Conservation (phyloP, 805 yeast genomes). For the Saturnispora besseyi region DNA sequence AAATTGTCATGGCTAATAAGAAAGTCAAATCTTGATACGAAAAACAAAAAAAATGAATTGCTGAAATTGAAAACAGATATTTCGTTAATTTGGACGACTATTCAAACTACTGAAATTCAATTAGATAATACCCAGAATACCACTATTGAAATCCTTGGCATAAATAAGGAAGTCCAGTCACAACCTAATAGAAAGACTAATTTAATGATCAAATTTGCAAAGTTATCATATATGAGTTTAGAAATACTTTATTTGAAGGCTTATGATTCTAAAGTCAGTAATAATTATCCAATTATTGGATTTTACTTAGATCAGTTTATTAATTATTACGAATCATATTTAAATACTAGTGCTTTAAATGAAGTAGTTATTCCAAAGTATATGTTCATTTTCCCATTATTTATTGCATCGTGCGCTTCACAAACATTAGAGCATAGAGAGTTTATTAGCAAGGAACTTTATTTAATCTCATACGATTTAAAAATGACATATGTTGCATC, state of each 20-base stretch:
- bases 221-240: slow-evolving; percentile 19
- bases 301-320: slow-evolving; percentile 23
- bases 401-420: slow-evolving; percentile 25
- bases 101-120: slow-evolving; percentile 26
- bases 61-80: slow-evolving; percentile 18
- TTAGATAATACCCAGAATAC: slow-evolving; percentile 9
- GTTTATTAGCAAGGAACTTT: slow-evolving; percentile 22
- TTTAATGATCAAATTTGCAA: slow-evolving; percentile 15
- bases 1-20: slow-evolving; percentile 32
- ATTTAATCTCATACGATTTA: slow-evolving; percentile 11
- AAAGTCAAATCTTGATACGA: background rate
- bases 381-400: slow-evolving; percentile 18
- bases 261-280: slow-evolving; percentile 13
- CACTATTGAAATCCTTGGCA: background rate
- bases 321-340: slow-evolving; percentile 9
- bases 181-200: background rate
- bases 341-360: background rate
- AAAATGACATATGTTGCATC: slow-evolving; percentile 12
- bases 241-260: slow-evolving; percentile 23
- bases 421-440: slow-evolving; percentile 18
- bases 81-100: slow-evolving; percentile 24
- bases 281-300: slow-evolving; percentile 19
- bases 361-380: slow-evolving; percentile 7
- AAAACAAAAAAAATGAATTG: slow-evolving; percentile 5
- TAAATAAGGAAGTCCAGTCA: background rate